Percentiles rank a stretch among this genome's conserved stretches.
These are phyloP conservation scores for Daldinia bambusicola DNA, from an alignment of 495 filamentous ascomycete species.

Conservation along the genomic window DNA sequence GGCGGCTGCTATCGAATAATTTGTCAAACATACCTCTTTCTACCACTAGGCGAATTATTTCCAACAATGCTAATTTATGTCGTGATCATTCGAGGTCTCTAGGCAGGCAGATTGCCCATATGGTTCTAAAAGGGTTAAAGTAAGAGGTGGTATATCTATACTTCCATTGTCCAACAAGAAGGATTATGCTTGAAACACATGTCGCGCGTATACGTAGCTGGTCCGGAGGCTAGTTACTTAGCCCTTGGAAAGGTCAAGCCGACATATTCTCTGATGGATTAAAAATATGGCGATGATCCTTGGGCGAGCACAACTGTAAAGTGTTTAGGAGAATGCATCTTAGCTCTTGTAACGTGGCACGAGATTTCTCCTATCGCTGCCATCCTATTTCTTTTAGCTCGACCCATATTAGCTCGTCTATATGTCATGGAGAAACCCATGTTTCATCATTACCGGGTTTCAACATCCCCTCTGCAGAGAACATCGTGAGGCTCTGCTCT, in stretches of 20 bases:
- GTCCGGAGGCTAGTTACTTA: background rate
- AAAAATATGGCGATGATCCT: conserved; percentile 3
- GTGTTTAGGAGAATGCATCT: conserved; percentile 24
- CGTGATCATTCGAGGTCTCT: conserved; percentile 25
- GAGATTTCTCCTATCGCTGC: conserved; percentile 34
- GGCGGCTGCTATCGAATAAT: conserved; percentile 37
- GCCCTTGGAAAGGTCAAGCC: background rate
- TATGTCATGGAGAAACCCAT: conserved; percentile 6
- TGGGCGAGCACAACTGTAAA: conserved; percentile 24
- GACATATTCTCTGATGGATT: conserved; percentile 1
- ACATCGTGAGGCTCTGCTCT: conserved; percentile 31
- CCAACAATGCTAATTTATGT: conserved; percentile 25
- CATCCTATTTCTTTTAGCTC: conserved; percentile 26
- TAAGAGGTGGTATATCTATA: conserved; percentile 10
- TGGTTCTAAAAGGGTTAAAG: conserved; percentile 12
- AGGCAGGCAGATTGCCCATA: background rate
- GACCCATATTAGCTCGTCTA: conserved; percentile 22
- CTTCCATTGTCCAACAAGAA: conserved; percentile 17
- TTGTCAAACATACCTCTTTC: conserved; percentile 29
- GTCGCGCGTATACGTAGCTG: conserved; percentile 18
- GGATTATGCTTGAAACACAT: conserved; percentile 20
- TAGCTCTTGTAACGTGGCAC: conserved; percentile 35
- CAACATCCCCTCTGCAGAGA: conserved; percentile 7
- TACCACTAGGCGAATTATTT: conserved; percentile 20
- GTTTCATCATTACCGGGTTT: conserved; percentile 19